Percentiles rank a stretch among this genome's conserved stretches.
Conservation (phyloP, 345 rosid species). For the Eucalyptus cloeziana region DNA sequence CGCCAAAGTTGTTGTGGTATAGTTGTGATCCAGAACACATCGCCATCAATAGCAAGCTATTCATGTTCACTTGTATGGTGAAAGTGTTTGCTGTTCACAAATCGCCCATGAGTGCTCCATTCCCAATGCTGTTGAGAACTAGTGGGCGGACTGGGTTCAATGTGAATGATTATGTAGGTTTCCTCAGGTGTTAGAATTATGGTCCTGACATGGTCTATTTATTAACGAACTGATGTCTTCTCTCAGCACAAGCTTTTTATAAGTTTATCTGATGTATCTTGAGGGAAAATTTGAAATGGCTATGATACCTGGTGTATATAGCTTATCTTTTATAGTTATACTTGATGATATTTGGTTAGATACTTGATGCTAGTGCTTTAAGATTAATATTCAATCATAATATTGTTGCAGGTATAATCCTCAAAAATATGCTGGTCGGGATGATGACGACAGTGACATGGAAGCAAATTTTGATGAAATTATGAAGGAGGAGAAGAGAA, state of each 20-base stretch:
- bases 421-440: constrained; percentile 10
- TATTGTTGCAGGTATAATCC: constrained; percentile 8
- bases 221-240: background rate
- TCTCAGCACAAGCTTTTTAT: background rate
- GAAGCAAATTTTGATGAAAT: constrained; percentile 83
- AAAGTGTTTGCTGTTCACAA: background rate
- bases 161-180: background rate
- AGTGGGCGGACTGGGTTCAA: background rate
- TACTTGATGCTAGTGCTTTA: background rate
- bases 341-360: background rate
- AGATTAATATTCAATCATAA: background rate
- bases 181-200: background rate
- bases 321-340: background rate
- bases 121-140: background rate
- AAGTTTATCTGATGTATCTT: background rate
- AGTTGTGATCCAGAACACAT: background rate
- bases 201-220: background rate
- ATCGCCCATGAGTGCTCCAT: background rate
- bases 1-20: background rate
- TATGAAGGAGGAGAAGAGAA: constrained; percentile 55
- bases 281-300: background rate
- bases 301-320: background rate
- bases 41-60: background rate
- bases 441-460: constrained; percentile 62
- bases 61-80: background rate